phyloP scores from a whole-genome alignment of 2,329 filamentous ascomycete genomes.

The Cercospora beticola region DNA sequence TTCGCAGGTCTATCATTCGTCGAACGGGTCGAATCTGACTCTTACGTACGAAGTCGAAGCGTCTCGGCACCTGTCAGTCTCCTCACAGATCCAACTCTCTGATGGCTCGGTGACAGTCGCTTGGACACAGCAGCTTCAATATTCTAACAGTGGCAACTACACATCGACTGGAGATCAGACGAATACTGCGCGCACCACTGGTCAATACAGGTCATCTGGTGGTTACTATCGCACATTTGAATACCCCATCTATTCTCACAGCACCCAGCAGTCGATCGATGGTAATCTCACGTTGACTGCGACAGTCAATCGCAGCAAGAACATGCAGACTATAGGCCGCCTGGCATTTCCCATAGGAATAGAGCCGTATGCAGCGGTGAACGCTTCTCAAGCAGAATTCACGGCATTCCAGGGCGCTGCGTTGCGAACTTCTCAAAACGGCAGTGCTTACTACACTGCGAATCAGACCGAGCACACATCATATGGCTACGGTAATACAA shows the following conservation, averaged over 20 bases:
- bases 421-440: slow-evolving; percentile 57
- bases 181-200: slow-evolving; percentile 53
- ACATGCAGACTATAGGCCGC: slow-evolving; percentile 47
- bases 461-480: slow-evolving; percentile 49
- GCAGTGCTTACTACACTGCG: slow-evolving; percentile 57
- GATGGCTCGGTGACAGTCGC: slow-evolving; percentile 43
- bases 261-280: slow-evolving; percentile 47
- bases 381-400: slow-evolving; percentile 41
- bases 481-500: slow-evolving; percentile 56
- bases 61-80: slow-evolving; percentile 55
- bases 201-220: slow-evolving; percentile 45
- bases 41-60: slow-evolving; percentile 57
- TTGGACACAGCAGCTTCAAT: slow-evolving; percentile 62
- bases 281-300: slow-evolving; percentile 49
- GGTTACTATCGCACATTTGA: slow-evolving; percentile 49
- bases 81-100: slow-evolving; percentile 54
- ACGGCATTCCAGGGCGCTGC: slow-evolving; percentile 41
- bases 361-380: slow-evolving; percentile 44
- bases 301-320: slow-evolving; percentile 51
- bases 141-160: slow-evolving; percentile 57
- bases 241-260: slow-evolving; percentile 63
- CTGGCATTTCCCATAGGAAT: slow-evolving; percentile 61
- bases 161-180: slow-evolving; percentile 56
- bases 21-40: slow-evolving; percentile 58
- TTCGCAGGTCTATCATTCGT: slow-evolving; percentile 48